Conservation (phyloP, 352 stramenopile species). For the Peronospora destructor region DNA sequence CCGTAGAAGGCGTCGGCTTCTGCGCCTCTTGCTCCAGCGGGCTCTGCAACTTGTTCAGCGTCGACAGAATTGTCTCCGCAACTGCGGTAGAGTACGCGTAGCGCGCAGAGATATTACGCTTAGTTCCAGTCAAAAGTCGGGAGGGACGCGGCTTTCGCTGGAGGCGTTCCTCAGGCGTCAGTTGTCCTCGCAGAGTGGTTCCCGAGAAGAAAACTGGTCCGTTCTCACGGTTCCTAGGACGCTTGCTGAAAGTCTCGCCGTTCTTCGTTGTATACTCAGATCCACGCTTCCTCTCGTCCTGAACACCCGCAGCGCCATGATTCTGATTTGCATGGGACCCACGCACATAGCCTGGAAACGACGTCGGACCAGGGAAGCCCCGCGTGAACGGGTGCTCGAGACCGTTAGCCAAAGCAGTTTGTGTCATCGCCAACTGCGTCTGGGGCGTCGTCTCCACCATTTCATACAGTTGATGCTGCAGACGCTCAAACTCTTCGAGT, state of each 20-base stretch:
- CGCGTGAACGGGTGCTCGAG: constrained; percentile 31
- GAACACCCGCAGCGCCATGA: constrained; percentile 18
- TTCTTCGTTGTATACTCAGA: constrained; percentile 18
- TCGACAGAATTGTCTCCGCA: constrained; percentile 72
- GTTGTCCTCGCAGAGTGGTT: constrained; percentile 24
- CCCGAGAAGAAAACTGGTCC: constrained; percentile 37
- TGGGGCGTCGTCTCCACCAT: constrained; percentile 62
- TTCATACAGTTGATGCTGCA: constrained; percentile 55
- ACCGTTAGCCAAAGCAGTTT: constrained; percentile 40
- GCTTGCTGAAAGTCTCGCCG: constrained; percentile 37
- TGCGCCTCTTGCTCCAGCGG: constrained; percentile 62
- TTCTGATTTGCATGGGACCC: constrained; percentile 31
- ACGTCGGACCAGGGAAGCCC: constrained; percentile 24
- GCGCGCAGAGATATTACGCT: constrained; percentile 44
- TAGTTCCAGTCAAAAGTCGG: constrained; percentile 62
- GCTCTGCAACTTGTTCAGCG: constrained; percentile 76
- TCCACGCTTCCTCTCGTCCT: constrained; percentile 17
- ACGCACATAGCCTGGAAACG: constrained; percentile 32
- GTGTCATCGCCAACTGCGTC: constrained; percentile 47
- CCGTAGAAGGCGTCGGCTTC: constrained; percentile 71
- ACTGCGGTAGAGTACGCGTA: constrained; percentile 73
- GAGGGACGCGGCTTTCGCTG: constrained; percentile 57
- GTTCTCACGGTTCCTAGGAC: constrained; percentile 34
- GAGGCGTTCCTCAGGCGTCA: constrained; percentile 47
- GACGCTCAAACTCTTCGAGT: constrained; percentile 64